Base-by-base conservation (phyloP, 75 land plant genomes). In the Larix kaempferi region DNA sequence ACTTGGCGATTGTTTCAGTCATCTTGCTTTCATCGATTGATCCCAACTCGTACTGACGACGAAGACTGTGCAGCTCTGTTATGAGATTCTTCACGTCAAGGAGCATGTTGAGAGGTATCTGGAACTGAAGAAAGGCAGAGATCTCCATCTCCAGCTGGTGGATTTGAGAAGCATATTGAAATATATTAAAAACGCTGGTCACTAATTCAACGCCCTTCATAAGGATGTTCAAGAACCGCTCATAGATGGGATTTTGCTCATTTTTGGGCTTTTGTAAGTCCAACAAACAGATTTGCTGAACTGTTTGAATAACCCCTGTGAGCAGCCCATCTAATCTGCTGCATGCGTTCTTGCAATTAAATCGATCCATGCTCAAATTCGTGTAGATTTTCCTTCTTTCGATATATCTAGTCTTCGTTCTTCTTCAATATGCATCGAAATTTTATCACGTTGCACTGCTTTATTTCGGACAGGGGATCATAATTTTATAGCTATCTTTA, bases 171-270 rank as follows among this genome's bases (percentile, higher is more conserved):
- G 52, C 13, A 69, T 69, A 39, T 17, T 14, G 8, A 21, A 69
- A 41, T 4, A 69, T 16, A 22, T 69, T 69, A 39, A 69, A 21
- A 19, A 41, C 2, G 49, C 72, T 39, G 72, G 5, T 69, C 16
- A 69, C 52, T 52, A 69, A 69, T 7, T 69, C 72, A 11, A n/a
- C 22, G 4, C 72, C 72, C 35, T 44, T 69, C 3, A 69, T 21
- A 8, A 69, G 72, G 6, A 10, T 39, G 8, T 17, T 3, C 23
- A 37, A 39, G 22, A 69, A 69, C 23, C n/a, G 72, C 2, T 69
- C 12, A 39, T 37, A 69, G 72, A 69, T 69, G 72, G 72, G 22
- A 69, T 69, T 39, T 69, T 39, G 72, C 49, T 21, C 12, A 19
- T 41, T 22, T 69, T 69, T 39, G 44, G 72, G 72, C 21, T 37